Evolutionary conservation across 1,139 yeast genomes (phyloP), one percentile per base, ranked within the genome.

Genomic region (Kodamaea derodonti): DNA sequence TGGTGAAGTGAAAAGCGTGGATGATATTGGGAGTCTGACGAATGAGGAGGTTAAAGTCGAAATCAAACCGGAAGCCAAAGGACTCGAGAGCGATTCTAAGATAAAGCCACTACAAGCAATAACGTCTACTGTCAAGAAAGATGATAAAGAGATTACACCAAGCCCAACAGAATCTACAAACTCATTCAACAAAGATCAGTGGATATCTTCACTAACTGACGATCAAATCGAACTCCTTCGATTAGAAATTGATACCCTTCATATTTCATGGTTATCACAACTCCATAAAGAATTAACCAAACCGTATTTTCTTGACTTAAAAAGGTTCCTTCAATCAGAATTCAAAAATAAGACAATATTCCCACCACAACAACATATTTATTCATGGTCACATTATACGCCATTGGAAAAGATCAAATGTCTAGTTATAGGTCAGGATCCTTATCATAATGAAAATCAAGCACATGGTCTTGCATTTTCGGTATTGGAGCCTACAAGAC

Each of bases 401-500:
- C 96, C 97, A 0, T 65, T 92, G 24, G 69, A 78, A 4, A 58
- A 73, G 2, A 84, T 90, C 20, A 81, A 79, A 51, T 94, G 94
- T 23, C 73, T 92, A 3, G 71, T 94, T 13, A 65, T 94, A 30
- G 99, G 99, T 1, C 99, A 92, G 56, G 99, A 92, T 56, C 99
- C 99, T 0, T 92, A 92, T 54, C 98, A 94, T 57, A 88, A 88
- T 53, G 61, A 60, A 47, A 84, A 85, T 51, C 98, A 92, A 56
- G 99, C 99, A 0, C 98, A 92, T 52, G 99, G 99, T 0, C 65
- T 92, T 20, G 97, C 98, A 4, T 92, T 92, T 50, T 84, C 95
- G 10, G 98, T 92, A 2, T 69, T 78, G 33, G 83, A 85, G 23
- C 95, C 95, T 3, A 69, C 75, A 1, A 80, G 87, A 1, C 78